These are phyloP conservation scores for Avena sativa DNA, from an alignment of 176 grass and related monocot genomes.

Conservation along the genomic window DNA sequence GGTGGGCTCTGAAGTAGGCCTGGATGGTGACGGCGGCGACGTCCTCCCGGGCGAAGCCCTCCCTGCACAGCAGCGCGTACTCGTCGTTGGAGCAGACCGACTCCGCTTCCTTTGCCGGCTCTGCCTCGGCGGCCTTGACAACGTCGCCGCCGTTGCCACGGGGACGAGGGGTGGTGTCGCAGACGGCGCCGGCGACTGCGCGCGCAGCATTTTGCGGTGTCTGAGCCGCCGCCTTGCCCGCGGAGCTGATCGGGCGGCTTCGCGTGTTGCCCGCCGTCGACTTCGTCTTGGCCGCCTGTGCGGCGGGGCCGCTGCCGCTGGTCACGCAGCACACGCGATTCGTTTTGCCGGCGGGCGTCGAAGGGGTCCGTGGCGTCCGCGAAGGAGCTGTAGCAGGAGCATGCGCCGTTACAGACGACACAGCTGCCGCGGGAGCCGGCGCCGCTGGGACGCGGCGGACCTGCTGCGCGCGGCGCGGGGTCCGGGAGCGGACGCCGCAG, in stretches of 20 bases:
- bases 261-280: constrained; percentile 23
- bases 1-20: constrained; percentile 75
- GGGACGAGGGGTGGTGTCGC: neutral
- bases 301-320: neutral
- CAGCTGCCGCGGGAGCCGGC: neutral
- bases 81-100: constrained; percentile 56
- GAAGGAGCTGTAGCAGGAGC: neutral
- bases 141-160: neutral
- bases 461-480: constrained; percentile 53
- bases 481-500: constrained; percentile 55
- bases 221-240: constrained; percentile 35
- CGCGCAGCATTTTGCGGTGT: constrained; percentile 41
- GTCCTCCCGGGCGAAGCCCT: constrained; percentile 72
- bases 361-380: constrained; percentile 46
- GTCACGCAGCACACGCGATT: constrained; percentile 53
- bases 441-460: constrained; percentile 32
- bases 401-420: neutral
- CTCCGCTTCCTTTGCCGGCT: constrained; percentile 25
- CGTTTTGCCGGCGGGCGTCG: constrained; percentile 36
- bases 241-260: constrained; percentile 52
- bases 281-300: constrained; percentile 36
- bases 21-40: constrained; percentile 86
- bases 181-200: neutral
- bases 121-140: constrained; percentile 34
- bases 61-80: constrained; percentile 67